Evolutionary conservation across 768 basidiomycete genomes (phyloP), one percentile per base, ranked within the genome.

Genomic region (Kwoniella sp.): DNA sequence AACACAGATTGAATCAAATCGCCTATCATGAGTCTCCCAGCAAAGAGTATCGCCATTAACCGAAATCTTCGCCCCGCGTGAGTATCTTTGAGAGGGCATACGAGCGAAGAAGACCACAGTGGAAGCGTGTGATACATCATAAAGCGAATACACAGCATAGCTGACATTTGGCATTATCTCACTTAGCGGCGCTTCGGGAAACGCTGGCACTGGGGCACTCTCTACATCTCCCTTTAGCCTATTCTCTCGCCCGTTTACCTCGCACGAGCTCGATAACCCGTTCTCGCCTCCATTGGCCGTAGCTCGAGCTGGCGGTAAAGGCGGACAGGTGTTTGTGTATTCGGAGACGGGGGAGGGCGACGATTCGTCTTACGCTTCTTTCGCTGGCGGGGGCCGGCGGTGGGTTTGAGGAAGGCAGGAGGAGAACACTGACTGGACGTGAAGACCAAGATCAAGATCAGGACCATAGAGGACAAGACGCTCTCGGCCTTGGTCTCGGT

Each of bases 391-490:
- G 49, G 76, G 74, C 64, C 64, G 73, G 67, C 77, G 69, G 77
- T 80, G 79, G 79, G 71, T 78, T 78, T 80, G 79, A 80, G 68
- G 76, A 73, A 69, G 71, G 77, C 74, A 76, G 74, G 73, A 77
- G 76, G 74, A 76, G 71, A 67, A 68, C 73, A 69, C 72, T 68
- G 65, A 67, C 70, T 68, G 78, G 76, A 59, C 68, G 75, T 44
- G 40, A 44, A 44, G 40, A 44, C 17, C 40, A 44, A 44, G 40
- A 44, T 74, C 58, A 24, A 27, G 15, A 30, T 54, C 12, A 30
- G 26, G 30, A 48, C 19, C 40, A 22, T 33, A 7, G 21, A 10
- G 27, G 24, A 50, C 2, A 24, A 7, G 40, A 44, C 40, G 40
- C 10, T 44, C 40, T 44, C 40, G 40, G 40, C 17, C 40, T 44